A percentile compares a stretch with the other conserved stretches of the same genome.
Conservation (phyloP, 192 early-diverging fungal species). For the Dimargaris cristalligena region DNA sequence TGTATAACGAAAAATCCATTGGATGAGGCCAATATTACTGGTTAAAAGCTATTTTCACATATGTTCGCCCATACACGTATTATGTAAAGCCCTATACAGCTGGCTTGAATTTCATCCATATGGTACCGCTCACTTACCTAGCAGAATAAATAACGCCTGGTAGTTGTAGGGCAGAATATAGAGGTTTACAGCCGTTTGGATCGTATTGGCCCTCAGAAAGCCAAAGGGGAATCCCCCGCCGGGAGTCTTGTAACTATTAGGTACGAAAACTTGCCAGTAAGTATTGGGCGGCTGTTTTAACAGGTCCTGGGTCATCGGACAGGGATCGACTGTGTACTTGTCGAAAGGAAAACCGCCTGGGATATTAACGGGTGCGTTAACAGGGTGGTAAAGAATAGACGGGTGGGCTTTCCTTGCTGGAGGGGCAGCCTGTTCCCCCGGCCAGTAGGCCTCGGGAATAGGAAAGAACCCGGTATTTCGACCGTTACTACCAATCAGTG, state of each 20-base stretch:
- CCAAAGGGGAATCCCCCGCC: constrained; percentile 57
- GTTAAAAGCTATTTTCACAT: no score
- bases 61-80: no score
- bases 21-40: no score
- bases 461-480: constrained; percentile 40
- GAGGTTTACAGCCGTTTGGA: constrained; percentile 48
- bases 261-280: constrained; percentile 37
- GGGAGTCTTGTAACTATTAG: constrained; percentile 40
- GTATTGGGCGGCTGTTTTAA: constrained; percentile 38
- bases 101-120: no score
- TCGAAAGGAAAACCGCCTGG: constrained; percentile 59
- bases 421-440: constrained; percentile 20
- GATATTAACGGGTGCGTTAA: constrained; percentile 36
- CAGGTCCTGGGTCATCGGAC: constrained; percentile 43
- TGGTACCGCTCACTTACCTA: constrained; percentile 32
- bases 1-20: no score
- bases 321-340: constrained; percentile 51
- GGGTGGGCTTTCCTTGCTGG: constrained; percentile 47
- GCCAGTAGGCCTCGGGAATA: constrained; percentile 61
- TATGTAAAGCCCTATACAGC: no score
- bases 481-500: not conserved
- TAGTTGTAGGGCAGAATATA: constrained; percentile 69
- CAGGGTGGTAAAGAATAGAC: constrained; percentile 34
- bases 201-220: constrained; percentile 46
- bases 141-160: constrained; percentile 47